Evolutionary conservation across 1,284 basidiomycete species (phyloP).

Genomic region (Cryptococcus amylolentus): DNA sequence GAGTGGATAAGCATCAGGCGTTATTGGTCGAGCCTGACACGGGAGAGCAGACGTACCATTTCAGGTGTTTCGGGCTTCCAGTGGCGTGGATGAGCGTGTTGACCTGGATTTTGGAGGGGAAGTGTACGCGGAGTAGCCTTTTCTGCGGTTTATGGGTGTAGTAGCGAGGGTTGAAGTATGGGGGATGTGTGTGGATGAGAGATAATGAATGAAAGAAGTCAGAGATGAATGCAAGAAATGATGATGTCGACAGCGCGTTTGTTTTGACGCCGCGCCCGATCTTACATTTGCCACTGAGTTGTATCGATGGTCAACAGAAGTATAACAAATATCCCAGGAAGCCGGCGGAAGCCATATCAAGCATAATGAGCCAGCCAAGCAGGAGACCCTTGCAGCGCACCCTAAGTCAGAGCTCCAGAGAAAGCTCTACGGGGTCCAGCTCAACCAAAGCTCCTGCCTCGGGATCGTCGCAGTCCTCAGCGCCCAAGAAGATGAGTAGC

Average conservation of each 20-base stretch:
- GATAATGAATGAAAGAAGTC: background rate
- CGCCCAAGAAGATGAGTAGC: conserved; percentile 28
- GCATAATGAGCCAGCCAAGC: background rate
- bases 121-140: background rate
- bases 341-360: too few species aligned
- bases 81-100: background rate
- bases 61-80: background rate
- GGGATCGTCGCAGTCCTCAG: conserved; percentile 1
- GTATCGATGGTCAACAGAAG: background rate
- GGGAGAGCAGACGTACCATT: background rate
- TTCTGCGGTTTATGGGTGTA: background rate
- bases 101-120: background rate
- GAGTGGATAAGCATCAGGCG: background rate
- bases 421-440: background rate
- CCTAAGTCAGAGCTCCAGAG: background rate
- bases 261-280: background rate
- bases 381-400: background rate
- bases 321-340: background rate
- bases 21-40: background rate
- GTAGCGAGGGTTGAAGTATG: background rate
- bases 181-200: background rate
- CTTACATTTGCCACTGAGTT: background rate
- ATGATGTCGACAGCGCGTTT: background rate
- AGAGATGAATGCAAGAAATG: background rate
- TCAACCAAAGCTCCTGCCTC: background rate